A percentile compares a stretch with the other conserved stretches of the same genome.
Conservation (phyloP, 495 filamentous ascomycete genomes). For the Penicillium desertorum region DNA sequence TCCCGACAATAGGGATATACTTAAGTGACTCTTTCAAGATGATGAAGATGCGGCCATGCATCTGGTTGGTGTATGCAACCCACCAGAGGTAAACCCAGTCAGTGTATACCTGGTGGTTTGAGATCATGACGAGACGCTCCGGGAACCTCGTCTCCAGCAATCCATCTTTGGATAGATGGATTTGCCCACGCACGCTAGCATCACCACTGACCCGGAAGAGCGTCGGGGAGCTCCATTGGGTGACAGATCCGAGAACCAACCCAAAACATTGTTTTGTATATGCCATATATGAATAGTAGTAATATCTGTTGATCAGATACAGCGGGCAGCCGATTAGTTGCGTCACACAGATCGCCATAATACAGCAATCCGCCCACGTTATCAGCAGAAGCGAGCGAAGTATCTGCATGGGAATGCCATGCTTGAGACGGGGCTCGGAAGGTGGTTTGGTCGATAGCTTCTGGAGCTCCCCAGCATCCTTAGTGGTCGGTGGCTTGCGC, state of each 20-base stretch:
- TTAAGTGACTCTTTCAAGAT: slow-evolving; percentile 69
- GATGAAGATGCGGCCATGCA: slow-evolving; percentile 69
- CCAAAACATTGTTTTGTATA: slow-evolving; percentile 64
- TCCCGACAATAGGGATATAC: slow-evolving; percentile 61
- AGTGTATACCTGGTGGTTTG: slow-evolving; percentile 71
- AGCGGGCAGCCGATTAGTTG: slow-evolving; percentile 59
- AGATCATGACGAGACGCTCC: slow-evolving; percentile 61
- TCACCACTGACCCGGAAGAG: slow-evolving; percentile 62
- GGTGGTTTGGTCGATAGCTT: slow-evolving; percentile 25
- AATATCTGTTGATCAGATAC: slow-evolving; percentile 59
- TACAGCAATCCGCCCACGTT: slow-evolving; percentile 63
- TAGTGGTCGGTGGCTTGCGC: slow-evolving; percentile 32
- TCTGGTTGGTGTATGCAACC: slow-evolving; percentile 61
- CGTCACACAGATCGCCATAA: slow-evolving; percentile 49
- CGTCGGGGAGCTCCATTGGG: slow-evolving; percentile 62
- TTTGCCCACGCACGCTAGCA: slow-evolving; percentile 55
- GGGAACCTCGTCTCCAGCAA: slow-evolving; percentile 57
- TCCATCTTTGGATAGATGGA: slow-evolving; percentile 55
- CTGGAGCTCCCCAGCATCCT: slow-evolving; percentile 19
- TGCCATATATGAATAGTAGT: slow-evolving; percentile 65
- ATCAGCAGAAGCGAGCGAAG: slow-evolving; percentile 62
- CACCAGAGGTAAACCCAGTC: slow-evolving; percentile 76
- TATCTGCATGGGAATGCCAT: slow-evolving; percentile 64
- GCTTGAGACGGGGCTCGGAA: slow-evolving; percentile 56
- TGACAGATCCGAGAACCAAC: slow-evolving; percentile 58